Evolutionary conservation across 805 yeast genomes (phyloP).

Genomic region (Pichia ethanolica): DNA sequence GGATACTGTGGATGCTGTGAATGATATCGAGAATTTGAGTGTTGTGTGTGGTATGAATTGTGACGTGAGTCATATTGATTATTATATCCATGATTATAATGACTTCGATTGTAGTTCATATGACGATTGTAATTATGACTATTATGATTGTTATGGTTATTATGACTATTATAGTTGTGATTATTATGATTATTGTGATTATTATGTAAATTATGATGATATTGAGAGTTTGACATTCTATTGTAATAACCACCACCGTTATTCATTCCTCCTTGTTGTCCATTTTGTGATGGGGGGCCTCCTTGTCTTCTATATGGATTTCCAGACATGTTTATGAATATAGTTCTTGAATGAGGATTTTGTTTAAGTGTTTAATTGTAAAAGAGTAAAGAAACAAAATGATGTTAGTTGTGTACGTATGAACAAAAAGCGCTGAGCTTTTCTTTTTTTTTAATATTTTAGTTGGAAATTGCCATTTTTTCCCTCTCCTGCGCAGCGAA

Average conservation of each 20-base stretch:
- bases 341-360: no score
- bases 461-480: no score
- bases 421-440: no score
- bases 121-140: neutral
- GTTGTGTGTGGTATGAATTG: conserved; percentile 1
- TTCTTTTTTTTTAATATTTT: no score
- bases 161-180: neutral
- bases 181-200: neutral
- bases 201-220: conserved; percentile 3
- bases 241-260: conserved; percentile 4
- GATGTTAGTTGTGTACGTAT: no score
- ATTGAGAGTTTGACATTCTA: conserved; percentile 3
- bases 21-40: neutral
- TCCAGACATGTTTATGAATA: neutral
- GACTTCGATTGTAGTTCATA: neutral
- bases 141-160: neutral
- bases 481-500: no score
- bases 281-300: neutral
- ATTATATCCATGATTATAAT: neutral
- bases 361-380: no score
- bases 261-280: neutral
- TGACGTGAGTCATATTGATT: neutral
- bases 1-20: neutral
- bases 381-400: no score
- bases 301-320: conserved; percentile 7